Evolutionary conservation across 805 yeast species (phyloP), one percentile per base, ranked within the genome.

Genomic region (Myxozyma neglecta): DNA sequence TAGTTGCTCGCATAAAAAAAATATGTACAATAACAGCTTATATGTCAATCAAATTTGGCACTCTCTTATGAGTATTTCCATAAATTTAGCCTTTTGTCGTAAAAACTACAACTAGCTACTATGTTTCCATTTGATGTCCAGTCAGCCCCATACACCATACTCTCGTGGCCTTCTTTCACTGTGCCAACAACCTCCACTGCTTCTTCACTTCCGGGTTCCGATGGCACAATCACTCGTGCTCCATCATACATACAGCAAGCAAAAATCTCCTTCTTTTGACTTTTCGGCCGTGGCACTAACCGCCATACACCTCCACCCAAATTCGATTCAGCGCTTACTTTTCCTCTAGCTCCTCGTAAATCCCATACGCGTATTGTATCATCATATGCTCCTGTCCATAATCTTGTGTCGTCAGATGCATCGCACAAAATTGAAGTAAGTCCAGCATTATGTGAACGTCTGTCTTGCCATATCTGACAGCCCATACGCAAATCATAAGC

Each of bases 271-370:
- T 35, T 34, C n/a, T 35, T 32, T 3, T 11, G 3, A 14, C 46
- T 35, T 1, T 32, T 39, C 0, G 85, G 83, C 18, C 83, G 78
- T 1, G 96, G 97, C 7, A 85, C 76, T 60, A 94, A 79, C 69
- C 97, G 78, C 99, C 99, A 93, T 2, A 93, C 98, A 1, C 99
- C 99, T 6, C 99, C 98, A 0, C 90, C 92, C 2, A 94, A 76
- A 51, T 86, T 81, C 35, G 77, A 73, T 47, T 77, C 76, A 6
- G 72, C 70, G 0, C 79, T 77, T 66, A 68, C 76, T 67, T 70
- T 81, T 14, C 79, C 68, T 63, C 83, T 80, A 11, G 55, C 32
- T 6, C 56, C 53, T 61, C 97, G 74, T 48, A 90, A 70, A 74
- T 92, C 97, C 42, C 90, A 76, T 0, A 82, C 74, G 56, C 91